A percentile compares a stretch with the other conserved stretches of the same genome.
Conservation (phyloP, 2,329 filamentous ascomycete genomes). For the Aspergillus sp. region DNA sequence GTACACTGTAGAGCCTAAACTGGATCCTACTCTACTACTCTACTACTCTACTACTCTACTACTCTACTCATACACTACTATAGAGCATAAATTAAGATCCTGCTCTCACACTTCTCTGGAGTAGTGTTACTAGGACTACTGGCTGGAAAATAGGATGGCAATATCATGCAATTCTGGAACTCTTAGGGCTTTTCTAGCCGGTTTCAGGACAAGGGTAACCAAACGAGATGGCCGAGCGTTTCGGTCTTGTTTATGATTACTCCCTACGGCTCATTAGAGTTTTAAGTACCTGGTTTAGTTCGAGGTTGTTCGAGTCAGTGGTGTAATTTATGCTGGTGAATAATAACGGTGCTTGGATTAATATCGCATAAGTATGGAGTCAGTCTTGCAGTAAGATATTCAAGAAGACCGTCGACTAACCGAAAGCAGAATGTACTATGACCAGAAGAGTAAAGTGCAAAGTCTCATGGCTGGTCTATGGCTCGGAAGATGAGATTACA, state of each 20-base stretch:
- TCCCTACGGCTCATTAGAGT: background rate
- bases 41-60: background rate
- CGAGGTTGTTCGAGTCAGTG: background rate
- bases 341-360: too few relatives aligned
- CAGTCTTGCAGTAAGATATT: too few relatives aligned
- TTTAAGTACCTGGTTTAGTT: too few relatives aligned
- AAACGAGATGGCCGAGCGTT: conserved; percentile 12
- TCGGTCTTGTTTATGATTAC: background rate
- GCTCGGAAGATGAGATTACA: too few relatives aligned
- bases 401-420: background rate
- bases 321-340: too few relatives aligned
- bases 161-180: conserved; percentile 4
- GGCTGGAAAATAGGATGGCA: background rate
- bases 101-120: too few relatives aligned
- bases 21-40: too few relatives aligned
- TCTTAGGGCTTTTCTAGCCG: conserved; percentile 19
- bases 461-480: background rate
- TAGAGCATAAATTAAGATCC: too few relatives aligned
- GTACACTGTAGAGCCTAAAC: background rate
- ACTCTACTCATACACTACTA: too few relatives aligned
- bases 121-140: too few relatives aligned
- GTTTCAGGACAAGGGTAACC: conserved; percentile 26
- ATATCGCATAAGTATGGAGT: too few relatives aligned
- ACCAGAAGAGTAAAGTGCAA: background rate
- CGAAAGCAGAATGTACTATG: background rate